Base-by-base conservation (phyloP, 768 basidiomycete species). In the Rhizopogon rudus region DNA sequence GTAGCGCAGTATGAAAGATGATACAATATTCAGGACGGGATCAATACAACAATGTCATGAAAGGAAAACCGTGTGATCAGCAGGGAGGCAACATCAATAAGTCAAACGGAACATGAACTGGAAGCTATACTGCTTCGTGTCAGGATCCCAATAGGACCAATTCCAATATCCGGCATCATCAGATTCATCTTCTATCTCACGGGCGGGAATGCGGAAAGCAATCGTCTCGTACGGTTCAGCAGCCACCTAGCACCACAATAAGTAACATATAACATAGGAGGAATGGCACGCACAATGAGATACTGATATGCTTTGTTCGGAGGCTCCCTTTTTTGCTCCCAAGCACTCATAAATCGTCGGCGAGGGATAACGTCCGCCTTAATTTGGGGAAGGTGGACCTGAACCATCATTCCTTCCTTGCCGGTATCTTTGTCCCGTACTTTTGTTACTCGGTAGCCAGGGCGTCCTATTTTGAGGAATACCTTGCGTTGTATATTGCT, bases 181-280 rank as follows among this genome's bases (percentile, higher is more conserved):
- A 44, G 90, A 82, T 65, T 93, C 93, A 63, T 96, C 93, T 71
- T 98, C 95, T 57, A 99, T 95, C 72, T 98, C 95, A 50, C 92
- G 84, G 25, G 97, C 91, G 44, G 96, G 97, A 65, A 99, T 93
- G 16, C 95, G 91, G 79, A 98, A 98, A n/a, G 94, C 93, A 62
- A 99, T 93, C 3, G 95, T 98, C 73, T 99, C 97, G 67, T 98
- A 99, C 5, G 96, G 95, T 64, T 98, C 97, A n/a, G 97, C 94
- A 16, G 96, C 97, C 57, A 98, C 92, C 96, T 98, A 57, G 60
- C 46, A 53, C 53, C 56, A 54, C 29, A 2, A 41, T 78, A 68
- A 60, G 76, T 71, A 55, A 73, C 44, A 13, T 20, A 42, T 52
- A 37, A 29, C 44, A 44, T 45, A 52, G 37, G 50, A 50, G 6